These are phyloP conservation scores for Pharus latifolius DNA, from an alignment of 176 grass and related monocot genomes.

Conservation along the genomic window DNA sequence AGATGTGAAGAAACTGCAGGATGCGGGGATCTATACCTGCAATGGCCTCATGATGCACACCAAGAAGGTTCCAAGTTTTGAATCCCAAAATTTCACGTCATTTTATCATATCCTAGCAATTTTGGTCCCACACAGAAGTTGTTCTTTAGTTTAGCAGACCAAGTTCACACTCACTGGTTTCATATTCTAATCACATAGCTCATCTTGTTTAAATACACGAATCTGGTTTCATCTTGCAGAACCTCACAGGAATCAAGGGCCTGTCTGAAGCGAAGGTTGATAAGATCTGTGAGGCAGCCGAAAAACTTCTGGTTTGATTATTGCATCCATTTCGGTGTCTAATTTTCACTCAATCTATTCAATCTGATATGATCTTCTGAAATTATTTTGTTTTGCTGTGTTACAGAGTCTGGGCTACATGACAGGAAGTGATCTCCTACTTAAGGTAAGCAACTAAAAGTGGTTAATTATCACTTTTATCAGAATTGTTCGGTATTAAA, in stretches of 20 bases:
- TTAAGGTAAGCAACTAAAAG: constrained; percentile 36
- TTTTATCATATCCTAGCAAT: not conserved
- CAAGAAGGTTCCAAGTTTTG: constrained; percentile 53
- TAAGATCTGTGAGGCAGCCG: constrained; percentile 78
- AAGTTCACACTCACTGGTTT: not conserved
- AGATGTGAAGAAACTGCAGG: constrained; percentile 93
- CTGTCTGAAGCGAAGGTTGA: constrained; percentile 91
- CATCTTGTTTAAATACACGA: not conserved
- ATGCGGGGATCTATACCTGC: constrained; percentile 95
- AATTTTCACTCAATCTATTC: not conserved
- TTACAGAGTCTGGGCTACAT: constrained; percentile 66
- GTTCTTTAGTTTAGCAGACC: not conserved
- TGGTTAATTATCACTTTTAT: not conserved
- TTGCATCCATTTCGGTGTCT: not conserved
- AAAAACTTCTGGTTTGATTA: constrained; percentile 64
- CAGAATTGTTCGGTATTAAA: not conserved
- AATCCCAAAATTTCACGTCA: not conserved
- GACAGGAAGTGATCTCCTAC: constrained; percentile 72
- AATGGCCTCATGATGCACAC: constrained; percentile 99
- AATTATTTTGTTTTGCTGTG: not conserved
- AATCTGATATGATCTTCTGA: constrained; percentile 6
- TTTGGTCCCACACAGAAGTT: not conserved
- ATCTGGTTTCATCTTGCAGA: constrained; percentile 20
- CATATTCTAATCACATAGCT: not conserved
- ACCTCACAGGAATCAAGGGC: constrained; percentile 84